Evolutionary conservation across 1,284 basidiomycete genomes (phyloP).

Genomic region (Irpex sp.): DNA sequence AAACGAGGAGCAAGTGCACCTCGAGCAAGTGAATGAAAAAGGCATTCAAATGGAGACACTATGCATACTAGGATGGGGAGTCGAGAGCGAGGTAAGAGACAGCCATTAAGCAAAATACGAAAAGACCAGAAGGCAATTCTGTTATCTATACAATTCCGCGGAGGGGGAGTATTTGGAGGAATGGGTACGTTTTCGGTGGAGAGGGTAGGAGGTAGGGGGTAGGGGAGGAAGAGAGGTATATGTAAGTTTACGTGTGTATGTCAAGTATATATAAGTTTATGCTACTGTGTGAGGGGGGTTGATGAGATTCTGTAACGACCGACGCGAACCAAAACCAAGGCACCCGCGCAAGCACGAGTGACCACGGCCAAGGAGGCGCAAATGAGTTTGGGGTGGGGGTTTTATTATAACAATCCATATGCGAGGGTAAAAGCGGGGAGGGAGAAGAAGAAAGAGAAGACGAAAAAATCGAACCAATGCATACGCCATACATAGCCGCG

Average conservation of each 20-base stretch:
- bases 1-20: background rate
- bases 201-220: background rate
- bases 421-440: background rate
- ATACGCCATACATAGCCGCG: constrained; percentile 3
- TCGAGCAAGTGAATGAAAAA: background rate
- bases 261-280: constrained; percentile 1
- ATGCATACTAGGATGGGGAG: background rate
- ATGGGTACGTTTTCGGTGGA: background rate
- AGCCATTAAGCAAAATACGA: background rate
- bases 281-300: constrained; percentile 1
- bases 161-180: background rate
- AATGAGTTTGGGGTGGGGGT: background rate
- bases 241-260: background rate
- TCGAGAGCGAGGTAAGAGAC: constrained; percentile 3
- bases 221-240: background rate
- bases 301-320: background rate
- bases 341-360: background rate
- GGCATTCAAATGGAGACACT: background rate
- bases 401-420: constrained; percentile 2
- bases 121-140: background rate
- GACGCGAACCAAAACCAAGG: background rate
- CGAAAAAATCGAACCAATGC: background rate
- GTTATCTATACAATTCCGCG: constrained; percentile 4
- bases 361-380: background rate
- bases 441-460: background rate